Evolutionary conservation across 495 filamentous ascomycete genomes (phyloP).

Genomic region (Terfezia claveryi): DNA sequence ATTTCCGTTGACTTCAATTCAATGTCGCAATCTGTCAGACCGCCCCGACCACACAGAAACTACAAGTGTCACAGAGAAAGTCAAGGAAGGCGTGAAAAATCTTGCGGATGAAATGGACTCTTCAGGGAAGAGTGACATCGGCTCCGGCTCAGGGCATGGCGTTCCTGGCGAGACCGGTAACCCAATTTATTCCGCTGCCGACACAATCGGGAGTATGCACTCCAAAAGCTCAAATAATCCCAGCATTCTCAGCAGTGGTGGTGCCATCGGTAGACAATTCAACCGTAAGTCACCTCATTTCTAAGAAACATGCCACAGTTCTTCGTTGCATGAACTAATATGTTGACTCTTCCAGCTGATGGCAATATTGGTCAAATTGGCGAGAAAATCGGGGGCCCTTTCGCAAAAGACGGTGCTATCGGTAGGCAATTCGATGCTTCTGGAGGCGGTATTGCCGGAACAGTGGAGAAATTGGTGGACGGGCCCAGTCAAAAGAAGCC

Average conservation of each 20-base stretch:
- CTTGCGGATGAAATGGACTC: neutral
- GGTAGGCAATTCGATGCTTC: conserved; percentile 30
- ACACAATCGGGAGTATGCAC: conserved; percentile 6
- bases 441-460: conserved; percentile 26
- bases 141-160: neutral
- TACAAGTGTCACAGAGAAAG: neutral
- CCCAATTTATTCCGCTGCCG: conserved; percentile 9
- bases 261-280: conserved; percentile 17
- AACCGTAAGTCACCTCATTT: conserved; percentile 6
- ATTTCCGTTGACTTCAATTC: no score
- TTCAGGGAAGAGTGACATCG: neutral
- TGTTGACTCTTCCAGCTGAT: conserved; percentile 15
- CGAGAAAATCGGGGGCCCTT: conserved; percentile 32
- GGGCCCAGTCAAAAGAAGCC: conserved; percentile 10
- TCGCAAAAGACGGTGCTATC: conserved; percentile 27
- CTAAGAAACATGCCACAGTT: neutral
- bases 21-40: no score
- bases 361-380: conserved; percentile 30
- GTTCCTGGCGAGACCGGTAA: conserved; percentile 1
- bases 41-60: no score
- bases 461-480: conserved; percentile 21
- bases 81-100: neutral
- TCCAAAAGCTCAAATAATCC: conserved; percentile 7
- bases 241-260: conserved; percentile 11
- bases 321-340: neutral